These are phyloP conservation scores for Bassia scoparia DNA, from an alignment of 148 eudicot species.

Conservation along the genomic window DNA sequence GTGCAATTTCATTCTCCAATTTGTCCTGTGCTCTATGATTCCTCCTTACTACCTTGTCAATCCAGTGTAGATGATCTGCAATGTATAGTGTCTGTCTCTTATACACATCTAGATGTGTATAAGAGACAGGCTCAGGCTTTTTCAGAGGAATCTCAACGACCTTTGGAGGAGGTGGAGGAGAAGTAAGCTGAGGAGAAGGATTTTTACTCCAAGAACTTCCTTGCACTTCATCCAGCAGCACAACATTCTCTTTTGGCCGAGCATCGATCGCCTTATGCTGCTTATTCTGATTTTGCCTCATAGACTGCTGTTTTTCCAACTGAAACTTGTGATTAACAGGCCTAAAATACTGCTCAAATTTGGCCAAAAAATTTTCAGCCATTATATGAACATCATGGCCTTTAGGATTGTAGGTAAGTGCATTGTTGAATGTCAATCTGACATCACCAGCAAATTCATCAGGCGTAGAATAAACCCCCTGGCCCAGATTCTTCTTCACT, in stretches of 20 bases:
- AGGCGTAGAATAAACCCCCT: conserved; percentile 41
- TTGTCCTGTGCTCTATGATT: too few relatives aligned
- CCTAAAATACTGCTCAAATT: conserved; percentile 53
- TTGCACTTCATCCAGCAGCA: conserved; percentile 39
- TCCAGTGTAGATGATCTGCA: too few relatives aligned
- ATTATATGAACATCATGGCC: conserved; percentile 56
- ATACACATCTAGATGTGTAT: too few relatives aligned
- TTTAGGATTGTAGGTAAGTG: conserved; percentile 66
- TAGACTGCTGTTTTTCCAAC: conserved; percentile 20
- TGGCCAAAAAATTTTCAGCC: conserved; percentile 45
- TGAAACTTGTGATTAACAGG: conserved; percentile 45
- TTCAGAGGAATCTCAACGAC: conserved; percentile 24
- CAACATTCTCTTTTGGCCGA: conserved; percentile 6
- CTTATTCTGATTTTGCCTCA: neutral
- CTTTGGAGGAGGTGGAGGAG: conserved; percentile 12
- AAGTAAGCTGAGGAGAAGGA: conserved; percentile 32
- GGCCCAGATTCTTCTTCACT: conserved; percentile 32
- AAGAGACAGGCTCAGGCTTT: neutral
- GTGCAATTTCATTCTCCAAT: too few relatives aligned
- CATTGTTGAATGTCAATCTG: conserved; percentile 68
- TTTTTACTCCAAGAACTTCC: conserved; percentile 58
- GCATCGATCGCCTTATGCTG: neutral
- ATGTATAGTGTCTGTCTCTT: too few relatives aligned
- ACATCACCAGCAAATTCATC: conserved; percentile 64
- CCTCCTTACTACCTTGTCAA: too few relatives aligned